These are phyloP conservation scores for Ophiostoma ips DNA, from an alignment of 2,329 filamentous ascomycete genomes.

Conservation along the genomic window DNA sequence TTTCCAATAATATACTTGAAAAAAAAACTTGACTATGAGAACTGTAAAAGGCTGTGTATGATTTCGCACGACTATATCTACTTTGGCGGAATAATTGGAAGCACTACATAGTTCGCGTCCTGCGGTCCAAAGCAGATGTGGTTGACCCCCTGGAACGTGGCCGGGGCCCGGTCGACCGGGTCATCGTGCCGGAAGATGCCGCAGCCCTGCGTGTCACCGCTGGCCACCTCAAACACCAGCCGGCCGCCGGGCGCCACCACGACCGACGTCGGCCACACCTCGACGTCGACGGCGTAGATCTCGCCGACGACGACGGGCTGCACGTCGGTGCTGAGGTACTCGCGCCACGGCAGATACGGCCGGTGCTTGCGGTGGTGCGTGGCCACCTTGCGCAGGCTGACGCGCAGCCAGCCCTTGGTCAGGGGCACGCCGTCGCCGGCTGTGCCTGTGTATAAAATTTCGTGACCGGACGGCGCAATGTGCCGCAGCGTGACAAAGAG, in stretches of 20 bases:
- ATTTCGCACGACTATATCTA: background rate
- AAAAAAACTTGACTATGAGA: background rate
- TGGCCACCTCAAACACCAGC: conserved; percentile 40
- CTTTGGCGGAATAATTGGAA: background rate
- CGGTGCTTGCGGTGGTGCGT: conserved; percentile 35
- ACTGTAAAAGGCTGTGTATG: background rate
- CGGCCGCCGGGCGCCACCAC: conserved; percentile 34
- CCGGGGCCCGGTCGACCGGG: background rate
- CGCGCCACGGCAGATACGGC: conserved; percentile 40
- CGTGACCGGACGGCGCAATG: conserved; percentile 36
- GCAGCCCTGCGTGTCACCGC: conserved; percentile 44
- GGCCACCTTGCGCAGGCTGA: conserved; percentile 39
- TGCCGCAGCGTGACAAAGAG: conserved; percentile 50
- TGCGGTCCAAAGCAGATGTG: conserved; percentile 1
- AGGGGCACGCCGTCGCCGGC: conserved; percentile 49
- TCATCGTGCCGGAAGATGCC: conserved; percentile 38
- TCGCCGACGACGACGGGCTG: conserved; percentile 38
- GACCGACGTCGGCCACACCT: conserved; percentile 52
- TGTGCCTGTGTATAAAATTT: conserved; percentile 52
- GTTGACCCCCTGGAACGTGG: background rate
- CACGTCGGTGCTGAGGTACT: conserved; percentile 44
- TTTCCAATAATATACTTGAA: background rate
- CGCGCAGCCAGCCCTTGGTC: conserved; percentile 22
- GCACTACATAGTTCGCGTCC: background rate
- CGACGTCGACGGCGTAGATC: conserved; percentile 46